Evolutionary conservation across 495 filamentous ascomycete genomes (phyloP), one percentile per base, ranked within the genome.

Genomic region (Annulohypoxylon stygium): DNA sequence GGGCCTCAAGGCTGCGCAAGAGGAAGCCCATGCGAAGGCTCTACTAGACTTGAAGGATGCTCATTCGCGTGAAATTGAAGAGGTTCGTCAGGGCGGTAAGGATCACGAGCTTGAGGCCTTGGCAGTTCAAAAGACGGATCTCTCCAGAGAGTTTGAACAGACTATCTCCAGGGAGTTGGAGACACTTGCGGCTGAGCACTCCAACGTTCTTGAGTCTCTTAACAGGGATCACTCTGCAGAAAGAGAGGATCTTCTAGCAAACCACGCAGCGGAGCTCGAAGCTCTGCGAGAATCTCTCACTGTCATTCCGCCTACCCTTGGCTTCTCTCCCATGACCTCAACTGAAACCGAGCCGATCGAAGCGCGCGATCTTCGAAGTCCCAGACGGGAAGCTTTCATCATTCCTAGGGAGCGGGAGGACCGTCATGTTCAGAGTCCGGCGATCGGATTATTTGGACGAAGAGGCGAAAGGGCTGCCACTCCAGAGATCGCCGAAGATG

Each of bases 401-500:
- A 80, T 87, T 34, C 83, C 86, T 30, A 80, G 80, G 26, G 82
- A 83, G 67, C 81, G 80, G 26, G 82, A 83, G 67, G 63, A 78
- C 26, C 67, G 65, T 9, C 58, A 63, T n/a, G 47, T 78, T 39
- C 64, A 71, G 9, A 57, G 67, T 1, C 78, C 76, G 18, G 78
- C 82, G 63, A 70, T 75, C 25, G 61, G 79, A 33, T 72, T 86
- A 68, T 65, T 86, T 75, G 85, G 83, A 76, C 79, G 80, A 70
- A 85, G 83, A 69, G 74, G 71, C 41, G 81, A 83, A 57, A 65
- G 74, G 14, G 59, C 75, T 2, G 62, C 76, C 7, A 69, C 74
- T 5, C 75, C 82, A 23, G 74, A 85, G 25, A 86, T 90, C 69
- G 84, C 85, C 34, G 88, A 91, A 77, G 89, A 90, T 71, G 82